phyloP scores from a whole-genome alignment of 441 rosid genomes.

The Erodium trifolium region DNA sequence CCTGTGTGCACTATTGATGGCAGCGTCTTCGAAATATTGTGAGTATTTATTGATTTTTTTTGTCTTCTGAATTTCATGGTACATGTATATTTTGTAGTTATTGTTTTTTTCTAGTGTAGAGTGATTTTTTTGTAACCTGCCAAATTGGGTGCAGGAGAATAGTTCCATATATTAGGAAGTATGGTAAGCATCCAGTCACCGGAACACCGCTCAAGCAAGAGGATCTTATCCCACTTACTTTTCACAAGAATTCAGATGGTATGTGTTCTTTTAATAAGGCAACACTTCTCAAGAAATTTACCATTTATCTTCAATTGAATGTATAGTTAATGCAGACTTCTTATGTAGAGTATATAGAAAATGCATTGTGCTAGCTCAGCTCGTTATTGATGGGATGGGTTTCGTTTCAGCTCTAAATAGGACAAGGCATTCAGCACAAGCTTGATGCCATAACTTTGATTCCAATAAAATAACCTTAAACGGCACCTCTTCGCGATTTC shows the following conservation, averaged over 20 bases:
- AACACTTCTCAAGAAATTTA: background rate
- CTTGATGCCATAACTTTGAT: background rate
- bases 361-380: conserved; percentile 1
- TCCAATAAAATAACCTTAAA: background rate
- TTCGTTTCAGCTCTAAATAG: background rate
- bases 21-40: conserved; percentile 79
- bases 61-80: background rate
- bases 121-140: background rate
- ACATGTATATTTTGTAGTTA: background rate
- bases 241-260: conserved; percentile 87
- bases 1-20: conserved; percentile 82
- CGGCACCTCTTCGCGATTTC: too few relatives aligned
- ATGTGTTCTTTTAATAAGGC: conserved; percentile 1
- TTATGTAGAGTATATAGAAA: background rate
- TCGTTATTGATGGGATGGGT: background rate
- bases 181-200: conserved; percentile 78
- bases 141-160: conserved; percentile 45
- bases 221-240: conserved; percentile 64
- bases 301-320: background rate
- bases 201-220: conserved; percentile 65
- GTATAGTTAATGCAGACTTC: background rate
- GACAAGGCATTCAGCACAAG: background rate
- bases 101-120: conserved; percentile 3
- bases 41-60: conserved; percentile 21
- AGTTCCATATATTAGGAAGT: conserved; percentile 71